Conservation (phyloP, 768 basidiomycete genomes). For the Panus rudis region DNA sequence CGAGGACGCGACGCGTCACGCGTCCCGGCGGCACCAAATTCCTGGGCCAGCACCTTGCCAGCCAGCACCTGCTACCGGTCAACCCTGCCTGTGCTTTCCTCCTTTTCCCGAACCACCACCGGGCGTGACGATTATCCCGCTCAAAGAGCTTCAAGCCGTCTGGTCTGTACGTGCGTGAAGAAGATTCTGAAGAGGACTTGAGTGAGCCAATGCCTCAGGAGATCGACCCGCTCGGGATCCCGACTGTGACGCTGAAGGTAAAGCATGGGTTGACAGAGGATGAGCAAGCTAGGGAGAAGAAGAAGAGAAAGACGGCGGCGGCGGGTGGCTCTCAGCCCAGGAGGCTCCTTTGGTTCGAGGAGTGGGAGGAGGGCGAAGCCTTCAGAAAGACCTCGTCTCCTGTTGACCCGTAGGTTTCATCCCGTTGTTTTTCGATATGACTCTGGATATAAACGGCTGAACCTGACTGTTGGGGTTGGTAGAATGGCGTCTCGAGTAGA, state of each 20-base stretch:
- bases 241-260: conserved; percentile 48
- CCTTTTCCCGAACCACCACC: conserved; percentile 41
- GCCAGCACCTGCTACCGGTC: too few relatives aligned
- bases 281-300: conserved; percentile 45
- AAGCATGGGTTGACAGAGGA: conserved; percentile 60
- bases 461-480: too few relatives aligned
- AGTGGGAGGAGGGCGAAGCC: conserved; percentile 63
- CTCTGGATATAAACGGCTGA: neutral
- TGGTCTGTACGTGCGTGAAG: conserved; percentile 44
- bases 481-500: conserved; percentile 39
- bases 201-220: conserved; percentile 35
- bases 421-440: neutral
- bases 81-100: conserved; percentile 29
- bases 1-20: too few relatives aligned
- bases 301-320: conserved; percentile 23
- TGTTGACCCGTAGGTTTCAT: conserved; percentile 42
- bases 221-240: conserved; percentile 59
- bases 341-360: conserved; percentile 52
- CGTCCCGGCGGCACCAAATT: too few relatives aligned
- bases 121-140: conserved; percentile 45
- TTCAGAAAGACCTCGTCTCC: conserved; percentile 34
- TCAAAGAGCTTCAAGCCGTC: conserved; percentile 48
- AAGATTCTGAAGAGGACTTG: too few relatives aligned
- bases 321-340: conserved; percentile 19
- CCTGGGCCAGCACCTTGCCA: too few relatives aligned